Evolutionary conservation across 331 rosid species (phyloP).

Genomic region (Telfairia occidentalis): DNA sequence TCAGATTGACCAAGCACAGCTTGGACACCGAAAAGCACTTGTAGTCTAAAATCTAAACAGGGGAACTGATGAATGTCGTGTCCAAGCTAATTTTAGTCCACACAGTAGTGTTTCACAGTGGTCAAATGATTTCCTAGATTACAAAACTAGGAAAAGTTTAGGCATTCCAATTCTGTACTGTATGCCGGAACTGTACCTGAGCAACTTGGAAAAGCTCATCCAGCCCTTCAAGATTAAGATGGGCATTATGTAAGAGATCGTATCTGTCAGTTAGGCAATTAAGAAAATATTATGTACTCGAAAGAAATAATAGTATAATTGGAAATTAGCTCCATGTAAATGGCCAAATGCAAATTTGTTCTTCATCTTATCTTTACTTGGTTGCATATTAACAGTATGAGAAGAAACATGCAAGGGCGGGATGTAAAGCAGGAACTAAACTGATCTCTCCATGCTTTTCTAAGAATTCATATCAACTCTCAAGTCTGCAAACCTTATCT

Average conservation of each 20-base stretch:
- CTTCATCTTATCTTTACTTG: background rate
- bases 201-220: conserved; percentile 89
- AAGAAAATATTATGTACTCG: conserved; percentile 12
- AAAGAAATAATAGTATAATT: background rate
- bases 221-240: conserved; percentile 82
- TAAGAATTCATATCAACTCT: background rate
- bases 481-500: background rate
- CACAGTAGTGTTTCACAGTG: background rate
- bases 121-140: background rate
- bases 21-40: background rate
- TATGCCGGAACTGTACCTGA: conserved; percentile 47
- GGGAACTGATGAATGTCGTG: background rate
- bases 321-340: background rate
- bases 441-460: background rate
- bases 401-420: background rate
- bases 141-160: background rate
- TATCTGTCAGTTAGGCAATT: conserved; percentile 44
- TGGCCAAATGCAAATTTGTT: background rate
- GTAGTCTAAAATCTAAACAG: background rate
- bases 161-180: background rate
- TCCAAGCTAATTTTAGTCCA: background rate
- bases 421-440: background rate
- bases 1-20: background rate
- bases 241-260: conserved; percentile 94
- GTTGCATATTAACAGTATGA: background rate